A percentile compares a stretch with the other conserved stretches of the same genome.
phyloP scores from a whole-genome alignment of 768 basidiomycete genomes.

The Fomitopsis pulvina region DNA sequence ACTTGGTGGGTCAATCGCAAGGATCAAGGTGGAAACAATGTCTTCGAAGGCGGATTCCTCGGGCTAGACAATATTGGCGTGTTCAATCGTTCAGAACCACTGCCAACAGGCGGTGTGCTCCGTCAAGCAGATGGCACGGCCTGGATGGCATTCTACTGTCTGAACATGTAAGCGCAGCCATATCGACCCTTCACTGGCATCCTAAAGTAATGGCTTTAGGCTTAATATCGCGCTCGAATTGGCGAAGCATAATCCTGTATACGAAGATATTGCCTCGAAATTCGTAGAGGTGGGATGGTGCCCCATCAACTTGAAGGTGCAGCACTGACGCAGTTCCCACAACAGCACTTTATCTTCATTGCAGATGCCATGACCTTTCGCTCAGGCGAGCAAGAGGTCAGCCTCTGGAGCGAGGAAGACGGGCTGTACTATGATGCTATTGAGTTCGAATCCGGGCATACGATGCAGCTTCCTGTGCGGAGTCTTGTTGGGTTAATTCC shows the following conservation, averaged over 20 bases:
- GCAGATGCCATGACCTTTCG: slow-evolving; percentile 97
- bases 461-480: slow-evolving; percentile 89
- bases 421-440: slow-evolving; percentile 99
- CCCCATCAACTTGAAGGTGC: no score
- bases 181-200: not conserved
- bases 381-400: slow-evolving; percentile 68
- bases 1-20: slow-evolving; percentile 99
- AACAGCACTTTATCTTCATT: slow-evolving; percentile 94
- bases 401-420: slow-evolving; percentile 94
- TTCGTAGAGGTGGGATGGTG: slow-evolving; percentile 79
- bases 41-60: slow-evolving; percentile 98
- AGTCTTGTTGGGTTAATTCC: slow-evolving; percentile 98
- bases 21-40: slow-evolving; percentile 89
- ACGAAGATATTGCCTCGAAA: slow-evolving; percentile 99
- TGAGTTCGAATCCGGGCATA: slow-evolving; percentile 72
- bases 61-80: slow-evolving; percentile 97
- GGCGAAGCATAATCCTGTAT: slow-evolving; percentile 95
- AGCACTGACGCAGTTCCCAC: slow-evolving; percentile 4
- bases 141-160: slow-evolving; percentile 99
- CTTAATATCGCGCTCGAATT: slow-evolving; percentile 95
- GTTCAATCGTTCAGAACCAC: slow-evolving; percentile 95
- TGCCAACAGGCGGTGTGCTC: slow-evolving; percentile 89
- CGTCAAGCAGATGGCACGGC: slow-evolving; percentile 98
- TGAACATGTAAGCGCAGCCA: slow-evolving; percentile 71
- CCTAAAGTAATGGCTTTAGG: slow-evolving; percentile 36